A percentile compares a stretch with the other conserved stretches of the same genome.
Conservation (phyloP, 2,329 filamentous ascomycete species). For the Metarhizium humberi region DNA sequence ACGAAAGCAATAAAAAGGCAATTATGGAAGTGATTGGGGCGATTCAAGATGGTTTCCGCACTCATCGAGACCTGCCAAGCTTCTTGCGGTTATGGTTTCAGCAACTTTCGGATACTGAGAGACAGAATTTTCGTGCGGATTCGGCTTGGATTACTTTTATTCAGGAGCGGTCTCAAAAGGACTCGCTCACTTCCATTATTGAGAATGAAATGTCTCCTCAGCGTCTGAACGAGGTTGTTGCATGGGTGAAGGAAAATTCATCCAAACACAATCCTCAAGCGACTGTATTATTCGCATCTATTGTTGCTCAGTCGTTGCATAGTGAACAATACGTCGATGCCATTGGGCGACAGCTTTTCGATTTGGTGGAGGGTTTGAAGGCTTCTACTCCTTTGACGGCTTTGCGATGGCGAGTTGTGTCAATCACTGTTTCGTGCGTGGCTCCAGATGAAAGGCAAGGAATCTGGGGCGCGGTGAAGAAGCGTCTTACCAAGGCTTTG, state of each 20-base stretch:
- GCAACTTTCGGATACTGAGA: constrained; percentile 28
- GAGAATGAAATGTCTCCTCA: constrained; percentile 34
- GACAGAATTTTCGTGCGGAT: constrained; percentile 13
- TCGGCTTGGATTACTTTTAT: constrained; percentile 25
- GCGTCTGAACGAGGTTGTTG: constrained; percentile 33
- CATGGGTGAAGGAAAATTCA: constrained; percentile 29
- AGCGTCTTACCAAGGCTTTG: constrained; percentile 23
- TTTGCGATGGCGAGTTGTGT: constrained; percentile 31
- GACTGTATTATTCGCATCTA: constrained; percentile 32
- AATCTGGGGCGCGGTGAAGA: constrained; percentile 24
- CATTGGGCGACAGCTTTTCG: constrained; percentile 28
- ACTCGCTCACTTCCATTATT: constrained; percentile 18
- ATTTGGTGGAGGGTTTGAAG: constrained; percentile 20
- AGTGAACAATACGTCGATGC: constrained; percentile 33
- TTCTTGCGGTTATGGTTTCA: constrained; percentile 39
- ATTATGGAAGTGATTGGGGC: constrained; percentile 29
- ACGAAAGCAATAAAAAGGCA: constrained; percentile 11
- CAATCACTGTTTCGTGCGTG: constrained; percentile 26
- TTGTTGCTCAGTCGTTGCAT: constrained; percentile 31
- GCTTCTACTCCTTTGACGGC: constrained; percentile 21
- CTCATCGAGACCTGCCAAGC: constrained; percentile 31
- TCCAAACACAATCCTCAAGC: constrained; percentile 22
- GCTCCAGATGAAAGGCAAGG: constrained; percentile 17
- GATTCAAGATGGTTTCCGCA: constrained; percentile 34
- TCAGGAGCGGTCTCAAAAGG: constrained; percentile 9